Evolutionary conservation across 805 yeast genomes (phyloP).

Genomic region (Kluyveromyces nonfermentans): DNA sequence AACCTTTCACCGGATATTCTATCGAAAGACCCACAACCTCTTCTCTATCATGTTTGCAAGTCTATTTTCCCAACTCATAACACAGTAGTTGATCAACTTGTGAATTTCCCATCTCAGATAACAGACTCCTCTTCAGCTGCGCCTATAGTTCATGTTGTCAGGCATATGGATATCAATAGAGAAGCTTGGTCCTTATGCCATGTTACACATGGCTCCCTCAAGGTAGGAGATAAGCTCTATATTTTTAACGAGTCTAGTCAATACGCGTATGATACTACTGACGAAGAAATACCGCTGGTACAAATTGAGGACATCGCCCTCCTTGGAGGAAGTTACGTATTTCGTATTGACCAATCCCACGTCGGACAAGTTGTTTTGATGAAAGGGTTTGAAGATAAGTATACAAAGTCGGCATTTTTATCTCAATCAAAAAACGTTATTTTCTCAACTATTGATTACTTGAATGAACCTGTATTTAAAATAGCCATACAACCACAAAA

Average conservation of each 20-base stretch:
- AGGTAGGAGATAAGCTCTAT: conserved; percentile 37
- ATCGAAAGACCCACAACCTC: conserved; percentile 47
- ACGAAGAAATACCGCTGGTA: conserved; percentile 39
- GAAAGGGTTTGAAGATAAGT: conserved; percentile 48
- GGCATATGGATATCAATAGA: conserved; percentile 50
- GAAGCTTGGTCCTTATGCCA: conserved; percentile 47
- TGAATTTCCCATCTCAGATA: not conserved
- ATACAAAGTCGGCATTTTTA: conserved; percentile 56
- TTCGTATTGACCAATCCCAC: conserved; percentile 42
- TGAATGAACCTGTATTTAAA: conserved; percentile 56
- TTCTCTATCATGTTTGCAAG: conserved; percentile 46
- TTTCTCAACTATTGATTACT: conserved; percentile 36
- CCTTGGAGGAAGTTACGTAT: conserved; percentile 62
- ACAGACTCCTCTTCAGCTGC: not conserved
- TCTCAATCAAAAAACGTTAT: conserved; percentile 17
- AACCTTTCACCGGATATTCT: conserved; percentile 32
- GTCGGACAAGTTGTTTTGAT: conserved; percentile 65
- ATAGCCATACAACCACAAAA: conserved; percentile 74
- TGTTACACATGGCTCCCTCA: conserved; percentile 51
- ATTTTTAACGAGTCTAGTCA: conserved; percentile 28
- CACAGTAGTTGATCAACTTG: not conserved
- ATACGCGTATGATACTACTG: conserved; percentile 14
- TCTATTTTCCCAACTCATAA: conserved; percentile 41
- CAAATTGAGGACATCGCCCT: conserved; percentile 38
- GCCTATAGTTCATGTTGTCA: conserved; percentile 33